phyloP scores from a whole-genome alignment of 2,329 filamentous ascomycete genomes.

The Alternaria infectoria region DNA sequence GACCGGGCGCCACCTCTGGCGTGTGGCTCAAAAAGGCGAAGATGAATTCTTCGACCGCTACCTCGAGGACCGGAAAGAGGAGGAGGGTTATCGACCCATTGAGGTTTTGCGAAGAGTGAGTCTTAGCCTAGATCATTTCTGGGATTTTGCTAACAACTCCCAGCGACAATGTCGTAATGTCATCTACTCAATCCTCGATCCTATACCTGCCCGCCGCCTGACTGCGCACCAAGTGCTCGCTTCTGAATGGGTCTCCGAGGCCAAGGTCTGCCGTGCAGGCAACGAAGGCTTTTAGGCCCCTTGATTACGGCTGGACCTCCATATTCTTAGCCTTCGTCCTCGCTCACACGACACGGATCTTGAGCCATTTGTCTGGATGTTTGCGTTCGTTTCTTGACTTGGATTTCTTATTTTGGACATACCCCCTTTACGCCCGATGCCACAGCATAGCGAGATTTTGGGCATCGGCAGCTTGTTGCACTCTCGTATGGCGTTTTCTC shows the following conservation, averaged over 20 bases:
- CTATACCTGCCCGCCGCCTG: conserved; percentile 88
- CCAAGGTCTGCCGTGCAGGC: conserved; percentile 94
- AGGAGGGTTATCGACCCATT: conserved; percentile 95
- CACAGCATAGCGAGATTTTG: conserved; percentile 44
- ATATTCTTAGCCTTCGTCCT: conserved; percentile 12
- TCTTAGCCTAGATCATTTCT: conserved; percentile 15
- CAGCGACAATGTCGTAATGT: conserved; percentile 97
- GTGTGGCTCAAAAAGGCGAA: conserved; percentile 93
- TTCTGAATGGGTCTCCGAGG: conserved; percentile 98
- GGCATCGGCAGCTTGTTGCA: conserved; percentile 31
- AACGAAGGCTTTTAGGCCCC: conserved; percentile 82
- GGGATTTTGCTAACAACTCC: conserved; percentile 18
- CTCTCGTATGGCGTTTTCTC: conserved; percentile 29
- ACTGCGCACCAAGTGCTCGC: conserved; percentile 96
- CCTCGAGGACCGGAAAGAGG: conserved; percentile 87
- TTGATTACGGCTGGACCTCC: conserved; percentile 9
- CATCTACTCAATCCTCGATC: conserved; percentile 97
- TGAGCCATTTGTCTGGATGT: conserved; percentile 25
- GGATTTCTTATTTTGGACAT: conserved; percentile 38
- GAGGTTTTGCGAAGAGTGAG: conserved; percentile 93
- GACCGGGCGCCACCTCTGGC: conserved; percentile 93
- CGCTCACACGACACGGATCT: conserved; percentile 21
- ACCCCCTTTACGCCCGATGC: conserved; percentile 45
- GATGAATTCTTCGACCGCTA: conserved; percentile 98
- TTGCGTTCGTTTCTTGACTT: conserved; percentile 31